A percentile compares a stretch with the other conserved stretches of the same genome.
These are phyloP conservation scores for Prunus yedoensis DNA, from an alignment of 331 rosid species.

Conservation along the genomic window DNA sequence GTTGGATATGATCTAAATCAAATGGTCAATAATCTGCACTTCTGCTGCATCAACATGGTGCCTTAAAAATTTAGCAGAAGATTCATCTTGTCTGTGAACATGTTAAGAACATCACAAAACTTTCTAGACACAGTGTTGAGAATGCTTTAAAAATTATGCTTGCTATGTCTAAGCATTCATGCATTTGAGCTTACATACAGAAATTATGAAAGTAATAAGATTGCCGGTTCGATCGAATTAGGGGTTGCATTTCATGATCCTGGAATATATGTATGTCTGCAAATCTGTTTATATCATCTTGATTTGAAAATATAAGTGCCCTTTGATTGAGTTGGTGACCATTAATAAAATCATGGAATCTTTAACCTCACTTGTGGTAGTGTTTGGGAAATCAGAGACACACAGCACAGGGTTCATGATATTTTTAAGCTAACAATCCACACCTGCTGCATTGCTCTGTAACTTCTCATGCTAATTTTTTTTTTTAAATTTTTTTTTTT, in stretches of 20 bases:
- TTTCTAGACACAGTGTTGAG: background rate
- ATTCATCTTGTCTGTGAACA: conserved; percentile 14
- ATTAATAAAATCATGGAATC: conserved; percentile 31
- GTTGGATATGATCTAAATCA: background rate
- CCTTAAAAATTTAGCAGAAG: background rate
- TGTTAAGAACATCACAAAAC: conserved; percentile 2
- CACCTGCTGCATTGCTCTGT: background rate
- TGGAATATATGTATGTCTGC: conserved; percentile 32
- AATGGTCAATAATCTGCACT: background rate
- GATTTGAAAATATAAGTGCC: conserved; percentile 9
- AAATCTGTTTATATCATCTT: conserved; percentile 1
- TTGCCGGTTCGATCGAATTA: conserved; percentile 1
- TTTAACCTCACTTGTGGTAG: conserved; percentile 19
- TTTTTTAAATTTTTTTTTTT: background rate
- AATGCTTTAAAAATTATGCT: conserved; percentile 1
- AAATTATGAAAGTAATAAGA: background rate
- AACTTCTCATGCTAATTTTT: conserved; percentile 4
- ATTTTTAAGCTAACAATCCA: conserved; percentile 32
- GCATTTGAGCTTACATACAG: background rate
- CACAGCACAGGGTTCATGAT: conserved; percentile 11
- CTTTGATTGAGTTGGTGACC: conserved; percentile 14
- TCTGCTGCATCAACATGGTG: background rate
- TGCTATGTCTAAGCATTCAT: conserved; percentile 1
- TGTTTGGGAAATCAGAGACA: conserved; percentile 49
- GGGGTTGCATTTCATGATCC: conserved; percentile 17